Base-by-base conservation (phyloP, 768 basidiomycete species). In the Calocybe gangraenosa region DNA sequence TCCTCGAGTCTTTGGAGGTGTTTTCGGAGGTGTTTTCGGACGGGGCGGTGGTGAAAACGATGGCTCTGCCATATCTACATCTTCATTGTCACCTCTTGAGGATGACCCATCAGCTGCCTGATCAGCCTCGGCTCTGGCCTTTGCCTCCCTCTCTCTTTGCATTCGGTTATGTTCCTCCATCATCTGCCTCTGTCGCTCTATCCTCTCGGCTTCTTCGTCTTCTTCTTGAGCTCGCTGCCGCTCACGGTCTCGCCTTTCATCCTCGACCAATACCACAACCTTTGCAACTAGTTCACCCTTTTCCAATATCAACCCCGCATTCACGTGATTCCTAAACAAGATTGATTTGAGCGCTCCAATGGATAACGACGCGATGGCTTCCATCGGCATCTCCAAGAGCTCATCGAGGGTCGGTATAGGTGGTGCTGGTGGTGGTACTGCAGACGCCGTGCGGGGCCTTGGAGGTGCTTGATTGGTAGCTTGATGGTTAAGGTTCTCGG, bases 251-350 rank as follows among this genome's bases (percentile, higher is more conserved):
- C 62, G 54, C 50, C 69, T 66, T 59, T 89, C 87, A 48, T 81
- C 81, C 41, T 82, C 82, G 14, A 91, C 65, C 10, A 92, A 63
- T 13, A 63, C 66, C 44, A 67, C 53, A 19, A 90, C 89, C 57
- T 85, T 87, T 34, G 63, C 71, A 11, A 92, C 87, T n/a, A 92
- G 63, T 40, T 92, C 90, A 18, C 73, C 67, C 69, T 96, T 96
- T 69, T 96, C 93, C n/a, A 95, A 67, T 1, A 93, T 67, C 56
- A 82, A 71, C 34, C 81, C 77, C 21, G 88, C 80, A 53, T 80
- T 78, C 33, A 95, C 87, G 45, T 87, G 91, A 52, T 93, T 90
- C 43, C 81, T 80, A 58, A 81, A 90, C 17, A 96, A 63, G 15
- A 95, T 75, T 2, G 74, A 71, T 61, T 96, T 96, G 37, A 96